Evolutionary conservation across 345 rosid species (phyloP).

Genomic region (Cochlearia excelsa): DNA sequence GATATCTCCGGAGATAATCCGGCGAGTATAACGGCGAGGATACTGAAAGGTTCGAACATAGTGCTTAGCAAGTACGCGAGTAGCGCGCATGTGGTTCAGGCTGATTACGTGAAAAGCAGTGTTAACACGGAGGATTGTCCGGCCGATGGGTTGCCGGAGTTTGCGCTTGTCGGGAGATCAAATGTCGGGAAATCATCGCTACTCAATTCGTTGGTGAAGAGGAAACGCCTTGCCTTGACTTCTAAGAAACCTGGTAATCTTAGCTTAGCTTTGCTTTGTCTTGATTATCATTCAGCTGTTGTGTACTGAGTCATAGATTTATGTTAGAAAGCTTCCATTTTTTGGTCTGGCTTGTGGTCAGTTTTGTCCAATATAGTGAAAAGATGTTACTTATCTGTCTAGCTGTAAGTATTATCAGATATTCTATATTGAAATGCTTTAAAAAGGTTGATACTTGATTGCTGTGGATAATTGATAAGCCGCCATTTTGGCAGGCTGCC

Average conservation of each 20-base stretch:
- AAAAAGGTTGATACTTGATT: no score
- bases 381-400: no score
- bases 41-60: slow-evolving; percentile 82
- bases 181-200: slow-evolving; percentile 96
- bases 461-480: no score
- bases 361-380: no score
- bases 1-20: slow-evolving; percentile 45
- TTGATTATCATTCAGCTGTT: background rate
- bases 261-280: background rate
- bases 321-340: no score
- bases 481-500: no score
- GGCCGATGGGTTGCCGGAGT: slow-evolving; percentile 79
- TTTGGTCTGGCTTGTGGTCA: no score
- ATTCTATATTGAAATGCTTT: no score
- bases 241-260: slow-evolving; percentile 98
- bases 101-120: slow-evolving; percentile 89
- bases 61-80: slow-evolving; percentile 88
- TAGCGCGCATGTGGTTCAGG: slow-evolving; percentile 69
- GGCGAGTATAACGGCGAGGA: slow-evolving; percentile 45
- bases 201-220: slow-evolving; percentile 85
- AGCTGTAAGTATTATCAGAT: no score
- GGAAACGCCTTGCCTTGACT: slow-evolving; percentile 91
- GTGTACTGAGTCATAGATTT: no score
- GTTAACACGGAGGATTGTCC: slow-evolving; percentile 84
- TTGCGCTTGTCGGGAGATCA: slow-evolving; percentile 94